Conservation (phyloP, 345 rosid genomes). For the Aethionema arabicum region DNA sequence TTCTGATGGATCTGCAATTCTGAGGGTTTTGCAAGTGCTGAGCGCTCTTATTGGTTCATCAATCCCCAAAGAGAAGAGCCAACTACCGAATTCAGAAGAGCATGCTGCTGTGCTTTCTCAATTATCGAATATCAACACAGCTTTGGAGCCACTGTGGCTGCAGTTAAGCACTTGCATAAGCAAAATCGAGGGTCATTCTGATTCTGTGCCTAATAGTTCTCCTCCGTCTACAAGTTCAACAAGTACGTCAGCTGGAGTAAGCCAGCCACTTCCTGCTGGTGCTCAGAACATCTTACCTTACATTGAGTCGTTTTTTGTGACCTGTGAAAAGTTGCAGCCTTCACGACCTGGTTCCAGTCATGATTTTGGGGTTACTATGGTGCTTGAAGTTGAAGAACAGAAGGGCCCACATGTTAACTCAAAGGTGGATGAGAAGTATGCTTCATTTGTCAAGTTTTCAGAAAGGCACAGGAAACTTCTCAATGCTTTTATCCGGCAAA, state of each 20-base stretch:
- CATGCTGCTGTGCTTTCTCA: slow-evolving; percentile 60
- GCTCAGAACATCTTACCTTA: slow-evolving; percentile 95
- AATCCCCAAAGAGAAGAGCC: slow-evolving; percentile 57
- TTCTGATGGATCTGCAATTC: slow-evolving; percentile 88
- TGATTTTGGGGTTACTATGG: slow-evolving; percentile 49
- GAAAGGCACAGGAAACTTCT: slow-evolving; percentile 92
- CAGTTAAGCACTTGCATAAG: slow-evolving; percentile 87
- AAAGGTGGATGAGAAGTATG: slow-evolving; percentile 77
- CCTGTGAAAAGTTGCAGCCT: slow-evolving; percentile 84
- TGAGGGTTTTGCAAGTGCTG: slow-evolving; percentile 86
- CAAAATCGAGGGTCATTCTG: slow-evolving; percentile 86
- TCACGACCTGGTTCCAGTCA: slow-evolving; percentile 65
- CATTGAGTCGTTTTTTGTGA: slow-evolving; percentile 88
- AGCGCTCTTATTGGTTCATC: slow-evolving; percentile 71
- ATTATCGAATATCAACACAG: slow-evolving; percentile 61
- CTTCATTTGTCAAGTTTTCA: slow-evolving; percentile 79
- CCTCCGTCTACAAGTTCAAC: slow-evolving; percentile 49
- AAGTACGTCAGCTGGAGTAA: slow-evolving; percentile 55
- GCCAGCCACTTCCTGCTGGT: slow-evolving; percentile 90
- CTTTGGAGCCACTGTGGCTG: slow-evolving; percentile 90
- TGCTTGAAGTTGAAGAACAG: slow-evolving; percentile 70
- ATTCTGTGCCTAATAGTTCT: slow-evolving; percentile 43
- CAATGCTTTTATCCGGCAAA: slow-evolving; percentile 92
- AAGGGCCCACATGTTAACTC: slow-evolving; percentile 48
- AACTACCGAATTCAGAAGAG: slow-evolving; percentile 49